phyloP scores from a whole-genome alignment of 768 basidiomycete genomes.

The Tylopilus felleus region DNA sequence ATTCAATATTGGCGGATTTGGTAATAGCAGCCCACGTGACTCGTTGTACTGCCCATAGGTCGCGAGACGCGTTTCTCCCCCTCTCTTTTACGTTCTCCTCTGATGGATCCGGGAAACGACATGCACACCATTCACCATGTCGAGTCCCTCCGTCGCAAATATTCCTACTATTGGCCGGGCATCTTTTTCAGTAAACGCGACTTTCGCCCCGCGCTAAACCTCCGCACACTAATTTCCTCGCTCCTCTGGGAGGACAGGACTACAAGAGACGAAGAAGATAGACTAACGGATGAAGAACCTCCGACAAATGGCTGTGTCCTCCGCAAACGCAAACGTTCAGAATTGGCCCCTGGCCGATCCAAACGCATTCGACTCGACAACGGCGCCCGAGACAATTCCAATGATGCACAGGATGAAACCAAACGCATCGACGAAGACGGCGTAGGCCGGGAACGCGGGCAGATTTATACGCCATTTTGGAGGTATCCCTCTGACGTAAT shows the following conservation, averaged over 20 bases:
- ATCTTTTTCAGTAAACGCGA: neutral
- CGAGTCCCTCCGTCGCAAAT: constrained; percentile 28
- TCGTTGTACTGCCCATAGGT: neutral
- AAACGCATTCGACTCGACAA: constrained; percentile 15
- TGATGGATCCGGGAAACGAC: constrained; percentile 7
- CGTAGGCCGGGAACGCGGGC: neutral
- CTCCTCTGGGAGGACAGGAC: constrained; percentile 4
- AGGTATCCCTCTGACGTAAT: constrained; percentile 8
- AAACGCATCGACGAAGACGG: constrained; percentile 2
- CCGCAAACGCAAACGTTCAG: constrained; percentile 21
- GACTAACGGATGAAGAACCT: neutral
- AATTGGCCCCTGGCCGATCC: neutral
- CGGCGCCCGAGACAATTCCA: neutral
- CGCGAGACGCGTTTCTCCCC: constrained; percentile 4
- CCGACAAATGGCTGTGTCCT: neutral
- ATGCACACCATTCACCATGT: constrained; percentile 20
- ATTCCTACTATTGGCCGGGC: constrained; percentile 27
- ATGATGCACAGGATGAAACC: neutral
- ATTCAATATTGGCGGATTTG: neutral
- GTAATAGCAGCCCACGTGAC: constrained; percentile 16
- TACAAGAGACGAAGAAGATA: neutral
- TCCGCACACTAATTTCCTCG: constrained; percentile 23
- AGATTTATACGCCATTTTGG: constrained; percentile 28
- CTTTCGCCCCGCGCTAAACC: constrained; percentile 32
- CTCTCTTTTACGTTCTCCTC: neutral